Evolutionary conservation across 345 rosid species (phyloP), one percentile per base, ranked within the genome.

Genomic region (Draba incana): DNA sequence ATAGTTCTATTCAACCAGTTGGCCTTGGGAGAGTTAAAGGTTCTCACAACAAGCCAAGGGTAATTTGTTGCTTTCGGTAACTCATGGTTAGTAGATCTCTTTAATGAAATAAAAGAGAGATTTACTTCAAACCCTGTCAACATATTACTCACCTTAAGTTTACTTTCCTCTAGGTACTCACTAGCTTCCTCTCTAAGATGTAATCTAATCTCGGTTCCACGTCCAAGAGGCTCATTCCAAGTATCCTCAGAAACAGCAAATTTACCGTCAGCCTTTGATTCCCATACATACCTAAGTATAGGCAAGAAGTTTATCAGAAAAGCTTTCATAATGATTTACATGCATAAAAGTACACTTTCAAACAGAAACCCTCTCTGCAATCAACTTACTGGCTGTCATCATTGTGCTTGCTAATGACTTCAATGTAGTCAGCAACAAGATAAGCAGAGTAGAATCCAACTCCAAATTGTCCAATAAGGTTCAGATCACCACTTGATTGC

Each of bases 371-470:
- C 28, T 7, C 24, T 58, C 35, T 2, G 15, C 0, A 39, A 38
- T 27, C 62, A 28, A 62, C 93, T 78, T 69, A 94, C 99, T 94
- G 99, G 64, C 54, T 89, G 69, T 94, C 99, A 33, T 94, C 99
- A 37, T 91, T 94, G 72, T 94, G 92, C 79, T 94, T 94, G 83
- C 98, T 91, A 57, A 89, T 80, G 58, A 94, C 99, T 86, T 94
- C 99, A 39, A 94, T 96, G 42, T 89, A 89, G 81, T 94, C 99
- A 76, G 99, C 95, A 31, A 91, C 96, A 20, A 94, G 95, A 78
- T 94, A 94, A 1, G 90, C 99, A 15, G 99, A 94, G 71, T 94
- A 94, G 80, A 94, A 94, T 61, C 99, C 99, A 79, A 94, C 99
- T 59, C 99, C 99, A 81, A 94, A 94, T 58, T 94, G 98, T 57